These are phyloP conservation scores for Pythium vanterpoolii DNA, from an alignment of 352 stramenopile genomes.

Conservation along the genomic window DNA sequence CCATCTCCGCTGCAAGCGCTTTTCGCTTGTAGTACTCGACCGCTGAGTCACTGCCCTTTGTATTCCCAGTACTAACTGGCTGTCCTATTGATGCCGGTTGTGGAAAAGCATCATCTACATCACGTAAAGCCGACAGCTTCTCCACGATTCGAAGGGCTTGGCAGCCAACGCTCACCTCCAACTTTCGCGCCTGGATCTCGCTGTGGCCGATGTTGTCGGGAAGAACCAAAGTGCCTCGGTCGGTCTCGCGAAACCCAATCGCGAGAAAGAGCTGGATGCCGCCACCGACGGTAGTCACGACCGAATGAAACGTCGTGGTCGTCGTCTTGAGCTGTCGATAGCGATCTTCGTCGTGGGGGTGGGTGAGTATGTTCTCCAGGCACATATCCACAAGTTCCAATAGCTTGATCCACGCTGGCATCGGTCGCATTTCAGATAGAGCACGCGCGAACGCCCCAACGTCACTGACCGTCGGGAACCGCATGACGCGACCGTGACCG, in stretches of 20 bases:
- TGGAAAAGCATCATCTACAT: constrained; percentile 2
- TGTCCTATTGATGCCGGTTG: not conserved
- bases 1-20: constrained; percentile 23
- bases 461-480: constrained; percentile 43
- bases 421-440: constrained; percentile 18
- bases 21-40: constrained; percentile 34
- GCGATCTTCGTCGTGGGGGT: constrained; percentile 35
- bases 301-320: constrained; percentile 44
- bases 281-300: constrained; percentile 31
- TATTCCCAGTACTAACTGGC: not conserved
- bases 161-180: constrained; percentile 47
- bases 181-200: constrained; percentile 30
- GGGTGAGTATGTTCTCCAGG: constrained; percentile 45
- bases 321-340: constrained; percentile 52
- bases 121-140: not conserved
- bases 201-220: constrained; percentile 21
- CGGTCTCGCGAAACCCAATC: constrained; percentile 53
- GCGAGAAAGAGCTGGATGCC: constrained; percentile 41
- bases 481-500: constrained; percentile 44
- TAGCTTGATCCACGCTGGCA: constrained; percentile 31
- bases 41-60: not conserved
- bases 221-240: constrained; percentile 35
- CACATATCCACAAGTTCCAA: constrained; percentile 46
- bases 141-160: constrained; percentile 11
- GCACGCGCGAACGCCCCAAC: constrained; percentile 47